Evolutionary conservation across 23 red algal species (phyloP).

Genomic region (Cyanidioschyzon merolae): DNA sequence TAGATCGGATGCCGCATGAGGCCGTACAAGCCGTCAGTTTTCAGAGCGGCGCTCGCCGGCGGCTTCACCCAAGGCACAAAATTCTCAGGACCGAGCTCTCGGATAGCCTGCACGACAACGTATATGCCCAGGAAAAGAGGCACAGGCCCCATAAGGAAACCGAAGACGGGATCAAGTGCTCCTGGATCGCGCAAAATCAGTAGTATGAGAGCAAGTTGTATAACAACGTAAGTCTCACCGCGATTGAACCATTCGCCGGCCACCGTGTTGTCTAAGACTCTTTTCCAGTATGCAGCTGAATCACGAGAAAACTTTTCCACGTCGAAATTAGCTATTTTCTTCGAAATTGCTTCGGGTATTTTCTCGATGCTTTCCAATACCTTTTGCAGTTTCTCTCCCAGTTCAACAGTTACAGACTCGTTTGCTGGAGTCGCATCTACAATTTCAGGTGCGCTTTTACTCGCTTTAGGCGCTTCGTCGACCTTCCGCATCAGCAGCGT

Average conservation of each 20-base stretch:
- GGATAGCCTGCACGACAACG: conserved; percentile 43
- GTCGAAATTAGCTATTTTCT: conserved; percentile 24
- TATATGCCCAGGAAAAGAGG: conserved; percentile 45
- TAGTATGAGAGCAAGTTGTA: conserved; percentile 62
- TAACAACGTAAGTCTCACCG: conserved; percentile 67
- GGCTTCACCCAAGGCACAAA: conserved; percentile 77
- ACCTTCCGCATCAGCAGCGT: background rate
- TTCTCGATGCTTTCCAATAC: background rate
- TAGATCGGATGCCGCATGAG: conserved; percentile 91
- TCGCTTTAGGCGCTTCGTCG: background rate
- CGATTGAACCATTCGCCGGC: conserved; percentile 91
- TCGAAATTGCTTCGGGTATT: background rate
- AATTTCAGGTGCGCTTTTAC: background rate
- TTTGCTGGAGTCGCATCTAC: background rate
- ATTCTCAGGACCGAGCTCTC: conserved; percentile 70
- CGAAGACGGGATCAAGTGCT: conserved; percentile 41
- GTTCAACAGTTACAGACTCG: background rate
- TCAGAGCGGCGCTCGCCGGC: conserved; percentile 33
- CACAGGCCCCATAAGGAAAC: conserved; percentile 59
- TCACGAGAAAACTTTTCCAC: conserved; percentile 33
- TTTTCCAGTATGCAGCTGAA: conserved; percentile 30
- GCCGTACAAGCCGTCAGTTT: conserved; percentile 66
- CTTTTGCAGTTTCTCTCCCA: background rate
- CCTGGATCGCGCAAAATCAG: conserved; percentile 52
- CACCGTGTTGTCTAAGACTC: conserved; percentile 67